Evolutionary conservation across 202 grass and related monocot species (phyloP), one percentile per base, ranked within the genome.

Genomic region (Schoenoplectus triqueter): DNA sequence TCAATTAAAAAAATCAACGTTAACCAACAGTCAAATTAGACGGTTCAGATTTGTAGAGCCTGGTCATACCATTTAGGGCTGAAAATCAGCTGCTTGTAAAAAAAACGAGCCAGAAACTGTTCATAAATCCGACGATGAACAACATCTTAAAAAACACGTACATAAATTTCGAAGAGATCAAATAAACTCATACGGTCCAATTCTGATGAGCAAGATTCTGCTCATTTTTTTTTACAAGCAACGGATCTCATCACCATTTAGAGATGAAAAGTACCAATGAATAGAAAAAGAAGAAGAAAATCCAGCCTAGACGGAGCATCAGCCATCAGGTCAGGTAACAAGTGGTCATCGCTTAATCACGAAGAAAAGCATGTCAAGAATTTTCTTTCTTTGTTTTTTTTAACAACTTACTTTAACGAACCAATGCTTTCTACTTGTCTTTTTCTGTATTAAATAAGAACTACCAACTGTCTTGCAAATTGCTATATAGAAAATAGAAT

Each of bases 271-370:
- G 60, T 17, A 64, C 1, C 20, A 46, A 64, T 80, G 21, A 19
- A 80, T 20, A 80, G 47, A 80, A 80, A 80, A 64, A 45, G 10
- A 78, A 78, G 2, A 80, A 1, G 17, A 80, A 62, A 80, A 64
- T 48, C 39, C 17, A 39, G 4, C 71, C 48, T 54, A 75, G 7
- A 75, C 10, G 49, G 31, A 55, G 49, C 19, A 54, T 76, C 73
- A 40, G 10, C 19, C 19, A 54, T 76, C 73, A 40, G 10, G 73
- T 57, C 21, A 77, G 73, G 21, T 77, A 82, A 68, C 62, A 52
- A 65, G 5, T 7, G 49, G 13, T 7, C 80, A 71, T 70, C 14
- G 51, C 81, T 83, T 83, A 83, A 83, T 70, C 81, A 83, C 81
- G 49, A 83, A 83, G 81, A 69, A 83, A 83, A 69, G 65, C 14